Conservation (phyloP, 2,329 filamentous ascomycete species). For the Penicillium sp. region DNA sequence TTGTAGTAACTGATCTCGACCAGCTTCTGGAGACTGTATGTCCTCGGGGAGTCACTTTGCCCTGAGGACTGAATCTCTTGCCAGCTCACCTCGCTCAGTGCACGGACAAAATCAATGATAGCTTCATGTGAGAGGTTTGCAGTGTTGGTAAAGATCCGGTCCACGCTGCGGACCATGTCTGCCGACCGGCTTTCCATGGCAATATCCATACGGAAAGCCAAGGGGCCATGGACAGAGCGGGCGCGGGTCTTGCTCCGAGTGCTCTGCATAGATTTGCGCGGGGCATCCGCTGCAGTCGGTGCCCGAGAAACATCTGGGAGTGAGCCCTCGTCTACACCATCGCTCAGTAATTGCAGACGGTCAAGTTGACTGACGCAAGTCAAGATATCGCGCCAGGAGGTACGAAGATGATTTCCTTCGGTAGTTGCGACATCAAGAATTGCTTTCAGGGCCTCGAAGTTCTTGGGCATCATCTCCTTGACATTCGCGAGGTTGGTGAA, state of each 20-base stretch:
- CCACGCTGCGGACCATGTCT: conserved; percentile 88
- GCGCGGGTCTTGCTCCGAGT: conserved; percentile 46
- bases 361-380: conserved; percentile 96
- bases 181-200: conserved; percentile 90
- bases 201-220: conserved; percentile 71
- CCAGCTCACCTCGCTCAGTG: conserved; percentile 95
- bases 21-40: conserved; percentile 95
- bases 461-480: conserved; percentile 92
- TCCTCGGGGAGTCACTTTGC: conserved; percentile 90
- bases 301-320: conserved; percentile 90
- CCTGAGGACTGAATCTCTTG: conserved; percentile 98
- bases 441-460: conserved; percentile 89
- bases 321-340: conserved; percentile 87
- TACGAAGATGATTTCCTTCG: conserved; percentile 84
- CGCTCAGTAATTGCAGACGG: conserved; percentile 88
- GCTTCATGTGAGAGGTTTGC: conserved; percentile 90
- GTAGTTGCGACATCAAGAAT: conserved; percentile 88
- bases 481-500: conserved; percentile 96
- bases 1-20: conserved; percentile 99
- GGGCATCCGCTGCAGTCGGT: conserved; percentile 58
- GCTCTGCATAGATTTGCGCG: conserved; percentile 66
- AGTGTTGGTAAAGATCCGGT: conserved; percentile 95
- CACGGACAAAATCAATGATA: conserved; percentile 91
- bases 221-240: conserved; percentile 47
- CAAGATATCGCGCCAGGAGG: conserved; percentile 93